Conservation (phyloP, 2,329 filamentous ascomycete genomes). For the Rhynchosporium secalis region DNA sequence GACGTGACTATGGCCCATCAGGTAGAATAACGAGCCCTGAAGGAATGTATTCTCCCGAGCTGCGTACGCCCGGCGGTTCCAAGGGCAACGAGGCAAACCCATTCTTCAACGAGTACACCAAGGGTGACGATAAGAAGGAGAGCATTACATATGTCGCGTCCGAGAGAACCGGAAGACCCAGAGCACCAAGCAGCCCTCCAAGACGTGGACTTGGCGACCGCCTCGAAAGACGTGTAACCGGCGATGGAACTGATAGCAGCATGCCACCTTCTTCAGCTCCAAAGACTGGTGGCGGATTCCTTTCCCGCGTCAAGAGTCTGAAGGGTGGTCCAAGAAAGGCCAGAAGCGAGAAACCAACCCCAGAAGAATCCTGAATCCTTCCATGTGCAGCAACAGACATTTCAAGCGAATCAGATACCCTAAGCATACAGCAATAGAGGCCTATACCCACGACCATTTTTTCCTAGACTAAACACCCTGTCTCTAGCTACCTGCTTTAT, state of each 20-base stretch:
- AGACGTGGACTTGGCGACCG: constrained; percentile 46
- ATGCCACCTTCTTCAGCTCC: constrained; percentile 25
- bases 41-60: constrained; percentile 42
- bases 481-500: constrained; percentile 11
- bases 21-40: constrained; percentile 61
- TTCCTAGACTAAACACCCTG: constrained; percentile 9
- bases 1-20: constrained; percentile 58
- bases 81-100: constrained; percentile 63
- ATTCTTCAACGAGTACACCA: constrained; percentile 78
- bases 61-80: constrained; percentile 40
- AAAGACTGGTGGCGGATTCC: constrained; percentile 58
- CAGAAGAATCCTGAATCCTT: constrained; percentile 20
- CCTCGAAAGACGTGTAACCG: constrained; percentile 66
- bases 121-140: constrained; percentile 62
- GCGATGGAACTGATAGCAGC: constrained; percentile 49
- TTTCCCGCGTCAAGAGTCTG: constrained; percentile 72
- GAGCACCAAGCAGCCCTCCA: constrained; percentile 63
- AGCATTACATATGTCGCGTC: constrained; percentile 49
- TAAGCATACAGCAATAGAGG: constrained; percentile 10
- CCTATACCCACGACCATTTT: constrained; percentile 1
- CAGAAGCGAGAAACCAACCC: constrained; percentile 35
- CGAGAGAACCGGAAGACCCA: constrained; percentile 44
- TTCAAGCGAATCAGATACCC: constrained; percentile 1
- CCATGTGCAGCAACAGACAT: neutral
- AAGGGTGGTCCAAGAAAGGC: constrained; percentile 65